Percentiles rank a stretch among this genome's conserved stretches.
These are phyloP conservation scores for Ascochyta viciae-villosae DNA, from an alignment of 2,329 filamentous ascomycete species.

Conservation along the genomic window DNA sequence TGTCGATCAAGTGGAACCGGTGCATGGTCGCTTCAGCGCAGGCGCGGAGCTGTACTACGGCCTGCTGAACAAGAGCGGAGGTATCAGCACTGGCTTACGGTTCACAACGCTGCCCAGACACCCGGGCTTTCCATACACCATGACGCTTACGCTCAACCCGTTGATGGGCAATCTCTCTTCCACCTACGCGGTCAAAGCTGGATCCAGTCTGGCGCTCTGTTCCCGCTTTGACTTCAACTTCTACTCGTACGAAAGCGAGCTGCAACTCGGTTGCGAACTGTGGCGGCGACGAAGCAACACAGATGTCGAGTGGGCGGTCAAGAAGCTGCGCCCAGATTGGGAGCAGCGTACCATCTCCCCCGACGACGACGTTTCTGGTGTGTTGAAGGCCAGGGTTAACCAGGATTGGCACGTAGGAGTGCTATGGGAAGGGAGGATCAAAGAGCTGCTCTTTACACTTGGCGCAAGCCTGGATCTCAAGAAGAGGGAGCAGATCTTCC, in stretches of 20 bases:
- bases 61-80: constrained; percentile 89
- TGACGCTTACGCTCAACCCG: constrained; percentile 91
- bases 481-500: constrained; percentile 76
- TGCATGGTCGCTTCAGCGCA: constrained; percentile 84
- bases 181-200: constrained; percentile 89
- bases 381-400: constrained; percentile 88
- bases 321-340: constrained; percentile 54
- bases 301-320: constrained; percentile 54
- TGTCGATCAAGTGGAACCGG: constrained; percentile 56
- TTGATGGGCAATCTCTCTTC: constrained; percentile 92
- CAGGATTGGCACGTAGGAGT: constrained; percentile 86
- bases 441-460: constrained; percentile 90
- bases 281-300: constrained; percentile 70
- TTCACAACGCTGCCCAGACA: constrained; percentile 86
- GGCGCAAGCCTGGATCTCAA: constrained; percentile 85
- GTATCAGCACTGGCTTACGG: constrained; percentile 84
- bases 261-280: constrained; percentile 89
- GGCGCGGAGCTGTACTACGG: constrained; percentile 97
- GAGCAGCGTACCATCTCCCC: constrained; percentile 39
- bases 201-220: constrained; percentile 81
- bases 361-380: constrained; percentile 77
- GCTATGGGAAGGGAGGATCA: constrained; percentile 91
- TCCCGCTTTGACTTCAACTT: constrained; percentile 97
- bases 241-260: constrained; percentile 95
- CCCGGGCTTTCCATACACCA: constrained; percentile 87